phyloP scores from a whole-genome alignment of 768 basidiomycete genomes.

The Termitomyces sp. region DNA sequence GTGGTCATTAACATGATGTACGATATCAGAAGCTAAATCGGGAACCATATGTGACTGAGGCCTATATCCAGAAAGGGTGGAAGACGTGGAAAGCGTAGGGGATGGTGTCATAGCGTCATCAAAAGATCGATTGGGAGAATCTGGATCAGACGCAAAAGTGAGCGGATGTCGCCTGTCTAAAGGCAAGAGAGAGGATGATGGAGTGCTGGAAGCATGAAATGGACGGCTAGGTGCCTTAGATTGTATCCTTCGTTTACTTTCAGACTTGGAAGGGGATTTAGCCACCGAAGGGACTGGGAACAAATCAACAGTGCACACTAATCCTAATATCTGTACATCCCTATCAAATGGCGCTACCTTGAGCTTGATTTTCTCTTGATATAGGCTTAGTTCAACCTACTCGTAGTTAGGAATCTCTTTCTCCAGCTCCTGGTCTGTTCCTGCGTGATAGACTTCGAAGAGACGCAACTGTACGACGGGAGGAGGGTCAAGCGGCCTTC shows the following conservation, averaged over 20 bases:
- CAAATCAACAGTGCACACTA: conserved; percentile 76
- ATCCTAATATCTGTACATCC: conserved; percentile 57
- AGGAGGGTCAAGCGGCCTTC: conserved; percentile 64
- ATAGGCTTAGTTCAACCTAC: conserved; percentile 27
- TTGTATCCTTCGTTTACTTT: conserved; percentile 4
- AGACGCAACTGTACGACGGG: conserved; percentile 55
- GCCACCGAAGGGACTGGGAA: conserved; percentile 48
- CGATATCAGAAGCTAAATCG: conserved; percentile 21
- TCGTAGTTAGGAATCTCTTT: conserved; percentile 44
- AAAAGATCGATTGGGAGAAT: not conserved
- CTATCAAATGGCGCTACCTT: conserved; percentile 29
- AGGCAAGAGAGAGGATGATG: conserved; percentile 1
- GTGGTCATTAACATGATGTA: conserved; percentile 37
- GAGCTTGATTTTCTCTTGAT: not conserved
- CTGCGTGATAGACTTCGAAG: conserved; percentile 42
- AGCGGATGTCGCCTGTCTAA: conserved; percentile 1
- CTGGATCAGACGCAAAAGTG: conserved; percentile 8
- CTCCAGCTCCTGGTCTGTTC: conserved; percentile 36
- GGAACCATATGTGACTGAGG: conserved; percentile 13
- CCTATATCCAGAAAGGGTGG: conserved; percentile 1
- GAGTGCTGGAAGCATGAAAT: conserved; percentile 9
- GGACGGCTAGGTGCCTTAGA: conserved; percentile 6
- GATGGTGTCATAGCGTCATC: not conserved
- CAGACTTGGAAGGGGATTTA: not conserved
- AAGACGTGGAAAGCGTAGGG: conserved; percentile 6